phyloP scores from a whole-genome alignment of 768 basidiomycete genomes.

The Lentinula raphanica region DNA sequence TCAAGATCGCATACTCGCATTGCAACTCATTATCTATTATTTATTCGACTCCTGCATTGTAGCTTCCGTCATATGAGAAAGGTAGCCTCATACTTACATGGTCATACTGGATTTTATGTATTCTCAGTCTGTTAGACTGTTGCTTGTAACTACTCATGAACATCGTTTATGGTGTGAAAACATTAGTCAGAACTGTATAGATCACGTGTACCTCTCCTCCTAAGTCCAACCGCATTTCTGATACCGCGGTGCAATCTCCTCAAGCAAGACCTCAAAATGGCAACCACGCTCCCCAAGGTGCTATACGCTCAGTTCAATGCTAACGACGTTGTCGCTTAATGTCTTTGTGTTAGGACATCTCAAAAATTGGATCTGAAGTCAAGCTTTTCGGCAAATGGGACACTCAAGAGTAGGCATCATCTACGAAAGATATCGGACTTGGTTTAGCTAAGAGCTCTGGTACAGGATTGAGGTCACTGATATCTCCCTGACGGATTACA shows the following conservation, averaged over 20 bases:
- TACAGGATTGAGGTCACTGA: conserved; percentile 96
- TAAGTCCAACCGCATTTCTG: neutral
- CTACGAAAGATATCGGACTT: neutral
- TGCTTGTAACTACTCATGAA: no score
- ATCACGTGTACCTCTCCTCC: neutral
- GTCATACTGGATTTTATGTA: no score
- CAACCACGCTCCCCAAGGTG: conserved; percentile 66
- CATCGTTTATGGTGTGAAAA: neutral
- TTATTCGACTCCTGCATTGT: no score
- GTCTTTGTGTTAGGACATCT: conserved; percentile 44
- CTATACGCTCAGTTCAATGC: neutral
- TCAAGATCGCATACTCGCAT: neutral
- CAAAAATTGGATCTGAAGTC: conserved; percentile 77
- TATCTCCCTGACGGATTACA: conserved; percentile 98
- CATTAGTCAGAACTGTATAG: conserved; percentile 16
- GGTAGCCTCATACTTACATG: no score
- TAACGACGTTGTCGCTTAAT: neutral
- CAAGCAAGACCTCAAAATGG: conserved; percentile 47
- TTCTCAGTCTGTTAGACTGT: no score
- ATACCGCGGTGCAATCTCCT: conserved; percentile 14
- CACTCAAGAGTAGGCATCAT: conserved; percentile 78
- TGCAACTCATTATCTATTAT: neutral
- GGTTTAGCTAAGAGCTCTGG: neutral
- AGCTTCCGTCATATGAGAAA: no score
- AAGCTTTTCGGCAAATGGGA: conserved; percentile 99